A percentile compares a stretch with the other conserved stretches of the same genome.
Conservation (phyloP, 2,329 filamentous ascomycete genomes). For the Aspergillus costaricaensis region DNA sequence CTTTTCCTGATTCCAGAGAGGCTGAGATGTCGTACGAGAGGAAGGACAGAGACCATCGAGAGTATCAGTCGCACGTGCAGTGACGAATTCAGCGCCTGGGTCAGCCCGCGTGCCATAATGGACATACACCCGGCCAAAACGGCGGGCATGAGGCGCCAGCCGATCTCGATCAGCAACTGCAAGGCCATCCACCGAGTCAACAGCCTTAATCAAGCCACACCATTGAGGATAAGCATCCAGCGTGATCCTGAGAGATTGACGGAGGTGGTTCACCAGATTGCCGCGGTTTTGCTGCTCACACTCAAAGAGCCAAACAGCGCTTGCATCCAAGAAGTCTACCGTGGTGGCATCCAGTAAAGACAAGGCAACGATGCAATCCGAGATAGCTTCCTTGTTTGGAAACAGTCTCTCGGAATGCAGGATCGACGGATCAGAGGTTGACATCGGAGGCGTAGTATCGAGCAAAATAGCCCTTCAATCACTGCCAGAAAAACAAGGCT, state of each 20-base stretch:
- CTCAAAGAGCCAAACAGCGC: slow-evolving; percentile 50
- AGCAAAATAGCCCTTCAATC: not conserved
- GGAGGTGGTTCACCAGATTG: slow-evolving; percentile 18
- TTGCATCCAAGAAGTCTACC: slow-evolving; percentile 43
- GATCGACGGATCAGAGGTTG: not conserved
- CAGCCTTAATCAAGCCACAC: slow-evolving; percentile 41
- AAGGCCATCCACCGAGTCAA: slow-evolving; percentile 4
- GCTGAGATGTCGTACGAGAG: slow-evolving; percentile 24
- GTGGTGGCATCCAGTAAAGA: slow-evolving; percentile 45
- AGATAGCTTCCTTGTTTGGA: slow-evolving; percentile 13
- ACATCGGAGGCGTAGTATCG: not conserved
- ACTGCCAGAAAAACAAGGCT: not conserved
- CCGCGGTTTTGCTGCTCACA: slow-evolving; percentile 17
- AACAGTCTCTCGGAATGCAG: slow-evolving; percentile 22
- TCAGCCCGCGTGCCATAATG: slow-evolving; percentile 41
- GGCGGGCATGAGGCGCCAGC: slow-evolving; percentile 12
- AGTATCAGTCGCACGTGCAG: slow-evolving; percentile 24
- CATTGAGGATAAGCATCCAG: slow-evolving; percentile 41
- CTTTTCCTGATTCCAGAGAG: slow-evolving; percentile 16
- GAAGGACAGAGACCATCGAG: slow-evolving; percentile 25
- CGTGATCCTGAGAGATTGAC: slow-evolving; percentile 15
- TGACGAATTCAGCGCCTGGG: slow-evolving; percentile 46
- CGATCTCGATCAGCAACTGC: not conserved
- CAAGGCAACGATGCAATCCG: slow-evolving; percentile 17
- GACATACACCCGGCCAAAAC: slow-evolving; percentile 35